Evolutionary conservation across 129 eudicot genomes (phyloP), one percentile per base, ranked within the genome.

Genomic region (Helianthus tuberosus): DNA sequence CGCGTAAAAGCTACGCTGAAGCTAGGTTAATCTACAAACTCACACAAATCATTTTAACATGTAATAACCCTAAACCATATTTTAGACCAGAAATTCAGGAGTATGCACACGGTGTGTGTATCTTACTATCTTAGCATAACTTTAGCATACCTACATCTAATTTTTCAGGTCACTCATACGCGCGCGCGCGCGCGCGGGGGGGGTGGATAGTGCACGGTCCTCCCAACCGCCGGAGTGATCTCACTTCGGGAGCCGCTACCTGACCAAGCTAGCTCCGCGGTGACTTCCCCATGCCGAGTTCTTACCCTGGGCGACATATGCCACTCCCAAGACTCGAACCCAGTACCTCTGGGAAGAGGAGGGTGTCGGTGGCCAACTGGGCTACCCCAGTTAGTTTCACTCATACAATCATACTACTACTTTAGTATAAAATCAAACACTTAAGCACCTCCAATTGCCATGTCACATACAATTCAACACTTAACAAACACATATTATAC

Each of bases 1-100:
- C 17, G 69, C 80, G 52, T 68, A 43, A 57, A 68, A 68, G 52
- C 75, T 68, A 58, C 16, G 68, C 62, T 58, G 17, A 76, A 68
- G 66, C 51, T 46, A 68, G 15, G 13, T 16, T 14, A 61, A 55
- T n/a, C 64, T 8, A 57, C 63, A 57, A 54, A 54, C 77, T 60
- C 29, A 47, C 59, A 73, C 36, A 35, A 1, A 32, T 3, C 36
- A 58, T 32, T 32, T 32, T 32, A 32, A 57, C 36, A 57, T 57
- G 38, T 57, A 57, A 57, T 57, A 23, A 14, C 63, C 36, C 38
- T 6, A 23, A 23, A 51, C n/a, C 64, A 75, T 13, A 57, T 20
- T 52, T 29, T 25, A 59, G 76, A 15, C 27, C 68, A 72, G 46
- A 14, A 11, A 20, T 38, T 14, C 66, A 27, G 74, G 14, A 68